A percentile compares a stretch with the other conserved stretches of the same genome.
These are phyloP conservation scores for Silybum marianum DNA, from an alignment of 129 eudicot species.

Conservation along the genomic window DNA sequence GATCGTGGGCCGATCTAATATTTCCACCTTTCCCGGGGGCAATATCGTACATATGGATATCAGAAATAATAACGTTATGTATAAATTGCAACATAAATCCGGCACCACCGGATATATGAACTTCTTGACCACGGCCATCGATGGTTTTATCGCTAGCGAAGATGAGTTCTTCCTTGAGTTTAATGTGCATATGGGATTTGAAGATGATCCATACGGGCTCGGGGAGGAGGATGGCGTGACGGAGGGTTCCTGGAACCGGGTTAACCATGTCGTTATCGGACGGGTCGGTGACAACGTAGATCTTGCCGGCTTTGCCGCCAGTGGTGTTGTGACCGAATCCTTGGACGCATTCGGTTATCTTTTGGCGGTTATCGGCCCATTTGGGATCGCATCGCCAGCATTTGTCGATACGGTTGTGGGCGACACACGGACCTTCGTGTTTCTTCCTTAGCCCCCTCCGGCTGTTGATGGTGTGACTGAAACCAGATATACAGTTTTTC, in stretches of 20 bases:
- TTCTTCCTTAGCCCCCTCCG: slow-evolving; percentile 49
- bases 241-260: slow-evolving; percentile 79
- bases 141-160: slow-evolving; percentile 72
- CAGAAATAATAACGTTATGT: slow-evolving; percentile 58
- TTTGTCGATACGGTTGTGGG: slow-evolving; percentile 68
- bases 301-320: slow-evolving; percentile 64
- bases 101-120: slow-evolving; percentile 67
- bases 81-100: slow-evolving; percentile 69
- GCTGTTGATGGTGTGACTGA: slow-evolving; percentile 29
- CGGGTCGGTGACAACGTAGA: slow-evolving; percentile 57
- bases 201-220: slow-evolving; percentile 84
- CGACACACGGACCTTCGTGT: slow-evolving; percentile 53
- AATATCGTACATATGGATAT: slow-evolving; percentile 55
- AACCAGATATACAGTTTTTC: too few relatives aligned
- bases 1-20: slow-evolving; percentile 55
- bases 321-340: slow-evolving; percentile 70
- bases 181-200: slow-evolving; percentile 47
- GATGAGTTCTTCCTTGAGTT: slow-evolving; percentile 60
- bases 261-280: slow-evolving; percentile 55
- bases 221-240: slow-evolving; percentile 72
- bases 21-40: slow-evolving; percentile 49
- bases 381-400: slow-evolving; percentile 76
- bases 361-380: slow-evolving; percentile 66
- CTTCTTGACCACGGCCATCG: slow-evolving; percentile 69
- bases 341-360: slow-evolving; percentile 63